Percentiles rank a stretch among this genome's conserved stretches.
Evolutionary conservation across 2,329 filamentous ascomycete species (phyloP).

Genomic region (Aspergillus fijiensis): DNA sequence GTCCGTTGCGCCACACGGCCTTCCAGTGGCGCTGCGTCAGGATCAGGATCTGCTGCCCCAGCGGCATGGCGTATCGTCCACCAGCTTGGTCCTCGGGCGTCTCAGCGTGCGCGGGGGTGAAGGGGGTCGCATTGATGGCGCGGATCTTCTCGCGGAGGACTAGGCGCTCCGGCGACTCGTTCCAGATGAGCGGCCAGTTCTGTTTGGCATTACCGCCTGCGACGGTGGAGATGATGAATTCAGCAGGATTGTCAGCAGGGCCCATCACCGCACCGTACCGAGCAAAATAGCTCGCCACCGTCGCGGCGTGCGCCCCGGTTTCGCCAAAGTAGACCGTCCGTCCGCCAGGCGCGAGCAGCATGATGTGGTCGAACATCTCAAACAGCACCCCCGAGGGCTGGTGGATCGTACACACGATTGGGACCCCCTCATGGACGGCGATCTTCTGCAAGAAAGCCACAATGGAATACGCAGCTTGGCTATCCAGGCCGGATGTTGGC

Average conservation of each 20-base stretch:
- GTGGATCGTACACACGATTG: conserved; percentile 89
- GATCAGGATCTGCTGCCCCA: background rate
- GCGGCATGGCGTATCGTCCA: too few species aligned
- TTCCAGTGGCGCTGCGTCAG: conserved; percentile 10
- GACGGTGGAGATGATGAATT: background rate
- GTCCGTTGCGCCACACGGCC: conserved; percentile 10
- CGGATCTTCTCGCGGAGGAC: too few species aligned
- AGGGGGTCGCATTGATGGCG: too few species aligned
- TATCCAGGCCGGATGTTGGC: conserved; percentile 86
- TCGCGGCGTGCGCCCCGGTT: background rate
- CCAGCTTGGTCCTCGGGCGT: too few species aligned
- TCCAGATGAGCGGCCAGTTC: too few species aligned
- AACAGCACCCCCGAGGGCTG: conserved; percentile 56
- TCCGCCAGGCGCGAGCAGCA: background rate
- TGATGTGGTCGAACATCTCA: background rate
- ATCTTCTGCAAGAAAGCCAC: conserved; percentile 80
- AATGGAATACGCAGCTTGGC: conserved; percentile 87
- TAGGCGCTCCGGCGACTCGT: too few species aligned
- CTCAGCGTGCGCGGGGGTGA: too few species aligned
- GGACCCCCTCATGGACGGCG: conserved; percentile 73
- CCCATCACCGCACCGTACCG: background rate
- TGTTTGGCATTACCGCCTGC: too few species aligned
- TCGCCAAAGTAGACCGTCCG: background rate
- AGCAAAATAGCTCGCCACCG: background rate
- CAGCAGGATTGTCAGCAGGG: background rate